Percentiles rank a stretch among this genome's conserved stretches.
Evolutionary conservation across 2,329 filamentous ascomycete species (phyloP).

Genomic region (Ramularia collo-cygni): DNA sequence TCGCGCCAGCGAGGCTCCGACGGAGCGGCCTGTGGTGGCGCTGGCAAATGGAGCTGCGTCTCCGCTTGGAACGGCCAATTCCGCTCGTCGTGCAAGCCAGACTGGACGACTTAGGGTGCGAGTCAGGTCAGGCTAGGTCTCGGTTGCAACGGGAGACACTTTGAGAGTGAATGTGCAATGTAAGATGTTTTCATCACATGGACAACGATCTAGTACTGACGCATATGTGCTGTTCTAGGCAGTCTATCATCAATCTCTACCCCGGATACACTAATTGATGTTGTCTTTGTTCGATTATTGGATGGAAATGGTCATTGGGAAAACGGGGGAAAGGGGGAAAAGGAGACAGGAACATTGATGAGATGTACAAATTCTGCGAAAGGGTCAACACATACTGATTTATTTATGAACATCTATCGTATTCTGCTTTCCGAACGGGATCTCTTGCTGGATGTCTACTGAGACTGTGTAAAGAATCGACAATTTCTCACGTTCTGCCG

Average conservation of each 20-base stretch:
- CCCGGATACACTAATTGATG: not conserved
- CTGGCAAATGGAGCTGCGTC: constrained; percentile 1
- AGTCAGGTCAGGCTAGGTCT: not conserved
- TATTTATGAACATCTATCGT: too few relatives aligned
- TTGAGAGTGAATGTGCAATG: not conserved
- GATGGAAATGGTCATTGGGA: not conserved
- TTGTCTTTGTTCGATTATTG: not conserved
- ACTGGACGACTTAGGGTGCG: not conserved
- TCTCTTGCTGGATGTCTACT: too few relatives aligned
- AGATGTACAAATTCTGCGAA: too few relatives aligned
- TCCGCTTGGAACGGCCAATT: not conserved
- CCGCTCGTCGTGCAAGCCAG: not conserved
- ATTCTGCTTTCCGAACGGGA: too few relatives aligned
- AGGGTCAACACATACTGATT: too few relatives aligned
- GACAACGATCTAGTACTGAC: not conserved
- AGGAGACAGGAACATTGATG: too few relatives aligned
- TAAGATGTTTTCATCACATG: not conserved
- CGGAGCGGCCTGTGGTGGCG: not conserved
- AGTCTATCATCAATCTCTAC: not conserved
- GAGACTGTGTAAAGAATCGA: too few relatives aligned
- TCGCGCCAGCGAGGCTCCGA: not conserved
- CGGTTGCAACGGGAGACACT: not conserved
- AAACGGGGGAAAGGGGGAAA: not conserved
- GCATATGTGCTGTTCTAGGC: not conserved
- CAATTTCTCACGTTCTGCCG: too few relatives aligned